Evolutionary conservation across 805 yeast species (phyloP), one percentile per base, ranked within the genome.

Genomic region (Metschnikowia chrysomelidarum): DNA sequence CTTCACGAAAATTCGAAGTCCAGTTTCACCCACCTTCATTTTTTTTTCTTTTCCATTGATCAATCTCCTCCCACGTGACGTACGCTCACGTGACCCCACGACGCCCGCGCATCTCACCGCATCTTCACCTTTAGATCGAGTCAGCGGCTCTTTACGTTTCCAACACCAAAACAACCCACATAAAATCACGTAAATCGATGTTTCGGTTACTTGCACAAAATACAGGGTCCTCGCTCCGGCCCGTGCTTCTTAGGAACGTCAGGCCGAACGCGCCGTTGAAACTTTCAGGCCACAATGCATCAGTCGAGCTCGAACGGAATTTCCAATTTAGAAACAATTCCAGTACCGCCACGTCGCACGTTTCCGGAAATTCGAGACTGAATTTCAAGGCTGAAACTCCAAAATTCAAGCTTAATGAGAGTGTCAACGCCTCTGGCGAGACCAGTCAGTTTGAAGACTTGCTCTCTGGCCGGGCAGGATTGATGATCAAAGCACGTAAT

Each of bases 181-280:
- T 16, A 24, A 14, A 14, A 27, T 15, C n/a, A 24, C 31, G n/a
- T n/a, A n/a, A n/a, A n/a, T n/a, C n/a, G n/a, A 66, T 66, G 71
- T 65, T 66, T 38, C 57, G 70, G 44, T 54, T 67, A 29, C 56
- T 65, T 16, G 49, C 66, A 12, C 33, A 61, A n/a, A 64, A 63
- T 44, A 58, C 70, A 13, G 62, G 53, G 36, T 58, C 54, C 36
- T 53, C 61, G 27, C 44, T 67, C 31, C 57, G 66, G 40, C 69
- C 71, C 9, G 65, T 49, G 18, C 44, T 65, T 31, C 50, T 65
- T 32, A 63, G 56, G 52, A 64, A 65, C 39, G 67, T 65, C 21
- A 56, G 64, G 38, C 49, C 52, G 28, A 59, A 57, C 40, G 23
- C 38, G 23, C 30, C 32, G 15, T 22, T 34, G 43, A 46, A 27